Base-by-base conservation (phyloP, 495 filamentous ascomycete species). In the Penicillium antarcticum region DNA sequence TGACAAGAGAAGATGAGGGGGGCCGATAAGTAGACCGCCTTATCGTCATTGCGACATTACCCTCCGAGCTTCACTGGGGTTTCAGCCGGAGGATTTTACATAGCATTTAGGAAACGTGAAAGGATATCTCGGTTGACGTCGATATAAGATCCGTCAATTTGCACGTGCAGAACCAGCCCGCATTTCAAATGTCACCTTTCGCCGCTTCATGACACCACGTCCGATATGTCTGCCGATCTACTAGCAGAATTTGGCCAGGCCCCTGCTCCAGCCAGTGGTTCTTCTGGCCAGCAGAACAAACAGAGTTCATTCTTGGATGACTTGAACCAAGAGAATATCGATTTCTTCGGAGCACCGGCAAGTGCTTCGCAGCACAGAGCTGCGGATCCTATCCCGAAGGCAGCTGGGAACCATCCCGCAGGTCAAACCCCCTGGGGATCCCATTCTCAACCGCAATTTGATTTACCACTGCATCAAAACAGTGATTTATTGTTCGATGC, bases 151-250 rank as follows among this genome's bases (percentile, higher is more conserved):
- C 17, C 6, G 5, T 40, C 17, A 11, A 31, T 16, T 44, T 31
- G 8, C 36, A 4, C 4, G 16, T 34, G 36, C 37, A 35, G 37
- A 38, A 29, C 21, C 16, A 4, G 5, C 10, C 35, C 18, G 10
- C n/a, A 11, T 14, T 21, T 42, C 33, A 29, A 29, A 24, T 49
- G 37, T 40, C 37, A 35, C 35, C 36, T 19, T 31, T 35, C 19
- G 43, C 12, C 24, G 23, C 19, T 45, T 52, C 32, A 50, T 55
- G 40, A 55, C 48, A 43, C 37, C 14, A 9, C 42, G 60, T 31
- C 26, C 23, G 21, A 48, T 18, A 91, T 91, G 87, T 91, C 87
- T 37, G 81, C 85, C 43, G 87, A 90, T 56, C 77, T 91, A 32
- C 81, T 87, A 33, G 85, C 86, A 42, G 84, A 82, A 42, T 91